These are phyloP conservation scores for Fusarium sp. DNA, from an alignment of 2,329 filamentous ascomycete genomes.

Conservation along the genomic window DNA sequence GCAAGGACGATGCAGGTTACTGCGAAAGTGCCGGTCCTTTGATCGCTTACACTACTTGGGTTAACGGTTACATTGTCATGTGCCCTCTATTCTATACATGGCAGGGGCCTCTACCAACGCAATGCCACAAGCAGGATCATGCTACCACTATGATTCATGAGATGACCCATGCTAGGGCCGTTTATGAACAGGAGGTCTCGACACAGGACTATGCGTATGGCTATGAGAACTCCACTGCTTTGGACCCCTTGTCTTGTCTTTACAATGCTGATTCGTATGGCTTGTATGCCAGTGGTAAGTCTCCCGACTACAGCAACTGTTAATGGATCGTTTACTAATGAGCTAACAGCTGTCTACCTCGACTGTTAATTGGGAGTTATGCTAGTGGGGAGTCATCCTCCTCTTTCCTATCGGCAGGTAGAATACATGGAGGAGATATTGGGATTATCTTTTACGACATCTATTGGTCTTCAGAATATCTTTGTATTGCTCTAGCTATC, in stretches of 20 bases:
- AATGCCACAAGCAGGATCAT: constrained; percentile 41
- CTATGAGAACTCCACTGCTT: constrained; percentile 37
- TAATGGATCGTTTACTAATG: fast-evolving
- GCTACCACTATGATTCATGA: constrained; percentile 37
- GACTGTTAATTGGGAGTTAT: not conserved
- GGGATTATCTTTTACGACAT: not conserved
- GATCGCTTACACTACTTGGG: constrained; percentile 39
- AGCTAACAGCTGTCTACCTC: not conserved
- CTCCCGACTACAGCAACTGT: not conserved
- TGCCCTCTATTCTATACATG: constrained; percentile 35
- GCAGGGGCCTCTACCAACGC: constrained; percentile 13
- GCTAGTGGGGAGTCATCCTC: not conserved
- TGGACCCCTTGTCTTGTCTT: constrained; percentile 19
- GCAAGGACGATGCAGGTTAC: constrained; percentile 13
- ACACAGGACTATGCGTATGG: constrained; percentile 38
- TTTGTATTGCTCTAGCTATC: fast-evolving
- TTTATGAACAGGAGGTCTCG: constrained; percentile 27
- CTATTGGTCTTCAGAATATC: fast-evolving
- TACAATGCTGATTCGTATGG: constrained; percentile 39
- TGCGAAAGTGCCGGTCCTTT: constrained; percentile 28
- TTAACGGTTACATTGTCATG: constrained; percentile 34
- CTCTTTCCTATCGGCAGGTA: not conserved
- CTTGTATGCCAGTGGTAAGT: constrained; percentile 37
- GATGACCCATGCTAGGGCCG: constrained; percentile 36
- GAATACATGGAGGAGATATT: fast-evolving